Conservation (phyloP, 371 early-diverging fungal species). For the Rhizopus stolonifer region DNA sequence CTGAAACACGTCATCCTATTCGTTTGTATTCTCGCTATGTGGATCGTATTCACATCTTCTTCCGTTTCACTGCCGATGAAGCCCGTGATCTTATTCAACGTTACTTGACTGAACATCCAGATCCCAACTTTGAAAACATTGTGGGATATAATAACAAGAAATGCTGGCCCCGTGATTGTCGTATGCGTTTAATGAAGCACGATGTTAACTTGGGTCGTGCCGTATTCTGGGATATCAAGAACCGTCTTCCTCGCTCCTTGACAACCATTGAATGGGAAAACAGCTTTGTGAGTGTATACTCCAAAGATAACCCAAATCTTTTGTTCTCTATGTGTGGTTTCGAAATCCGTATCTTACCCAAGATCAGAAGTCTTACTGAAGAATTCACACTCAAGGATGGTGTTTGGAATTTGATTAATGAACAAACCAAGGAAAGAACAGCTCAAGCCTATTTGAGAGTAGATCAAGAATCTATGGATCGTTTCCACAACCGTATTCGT, state of each 20-base stretch:
- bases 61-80: slow-evolving; percentile 93
- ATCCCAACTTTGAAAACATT: slow-evolving; percentile 98
- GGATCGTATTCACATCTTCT: slow-evolving; percentile 92
- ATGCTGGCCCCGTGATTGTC: slow-evolving; percentile 98
- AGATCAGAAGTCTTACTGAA: slow-evolving; percentile 80
- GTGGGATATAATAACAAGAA: slow-evolving; percentile 96
- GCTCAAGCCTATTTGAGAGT: slow-evolving; percentile 96
- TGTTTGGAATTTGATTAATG: slow-evolving; percentile 96
- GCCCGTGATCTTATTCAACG: slow-evolving; percentile 95
- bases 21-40: slow-evolving; percentile 95
- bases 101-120: slow-evolving; percentile 96
- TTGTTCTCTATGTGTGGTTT: slow-evolving; percentile 91
- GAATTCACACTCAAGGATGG: slow-evolving; percentile 94
- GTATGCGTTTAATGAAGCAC: slow-evolving; percentile 99
- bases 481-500: slow-evolving; percentile 94
- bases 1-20: slow-evolving; percentile 95
- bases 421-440: slow-evolving; percentile 95
- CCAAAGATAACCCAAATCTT: slow-evolving; percentile 95
- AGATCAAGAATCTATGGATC: slow-evolving; percentile 89
- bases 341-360: slow-evolving; percentile 89
- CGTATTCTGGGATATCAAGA: slow-evolving; percentile 98
- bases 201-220: slow-evolving; percentile 85
- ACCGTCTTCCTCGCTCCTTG: slow-evolving; percentile 93
- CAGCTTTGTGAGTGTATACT: slow-evolving; percentile 94
- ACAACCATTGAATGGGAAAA: slow-evolving; percentile 98